A percentile compares a stretch with the other conserved stretches of the same genome.
These are phyloP conservation scores for Backusella parvicylindrica DNA, from an alignment of 192 early-diverging fungal species.

Conservation along the genomic window DNA sequence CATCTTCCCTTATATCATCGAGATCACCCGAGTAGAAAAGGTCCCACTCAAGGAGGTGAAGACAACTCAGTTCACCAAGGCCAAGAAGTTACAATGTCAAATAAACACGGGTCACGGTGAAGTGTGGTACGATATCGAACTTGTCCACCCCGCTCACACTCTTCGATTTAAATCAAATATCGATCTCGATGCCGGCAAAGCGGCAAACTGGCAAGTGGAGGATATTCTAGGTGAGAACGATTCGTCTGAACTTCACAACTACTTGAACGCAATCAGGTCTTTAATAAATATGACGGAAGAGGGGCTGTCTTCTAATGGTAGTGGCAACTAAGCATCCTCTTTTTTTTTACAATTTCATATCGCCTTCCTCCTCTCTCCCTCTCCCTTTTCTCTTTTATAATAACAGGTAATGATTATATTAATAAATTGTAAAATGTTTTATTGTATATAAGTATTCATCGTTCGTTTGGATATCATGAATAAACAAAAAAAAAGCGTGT, in stretches of 20 bases:
- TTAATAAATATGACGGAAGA: neutral
- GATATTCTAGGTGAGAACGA: conserved; percentile 9
- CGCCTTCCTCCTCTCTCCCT: too few relatives aligned
- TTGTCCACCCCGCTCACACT: neutral
- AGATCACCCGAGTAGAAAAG: conserved; percentile 19
- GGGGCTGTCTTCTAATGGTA: neutral
- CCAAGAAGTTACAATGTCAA: neutral
- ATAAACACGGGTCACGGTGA: neutral
- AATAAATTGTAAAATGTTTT: neutral
- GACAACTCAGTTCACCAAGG: neutral
- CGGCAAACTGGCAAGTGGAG: conserved; percentile 26
- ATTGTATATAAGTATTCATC: too few relatives aligned
- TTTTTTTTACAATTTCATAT: too few relatives aligned
- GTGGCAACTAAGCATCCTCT: neutral
- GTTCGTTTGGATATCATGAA: too few relatives aligned
- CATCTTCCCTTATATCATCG: conserved; percentile 25
- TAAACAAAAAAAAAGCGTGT: too few relatives aligned
- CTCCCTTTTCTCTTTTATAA: too few relatives aligned
- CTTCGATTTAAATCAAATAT: conserved; percentile 20
- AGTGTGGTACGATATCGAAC: conserved; percentile 28
- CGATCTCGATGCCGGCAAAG: conserved; percentile 7
- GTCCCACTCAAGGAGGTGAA: neutral
- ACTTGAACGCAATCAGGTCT: neutral
- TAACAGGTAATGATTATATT: too few relatives aligned
- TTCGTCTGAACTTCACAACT: neutral